A percentile compares a stretch with the other conserved stretches of the same genome.
Conservation (phyloP, 495 filamentous ascomycete genomes). For the Penicillium soppii region DNA sequence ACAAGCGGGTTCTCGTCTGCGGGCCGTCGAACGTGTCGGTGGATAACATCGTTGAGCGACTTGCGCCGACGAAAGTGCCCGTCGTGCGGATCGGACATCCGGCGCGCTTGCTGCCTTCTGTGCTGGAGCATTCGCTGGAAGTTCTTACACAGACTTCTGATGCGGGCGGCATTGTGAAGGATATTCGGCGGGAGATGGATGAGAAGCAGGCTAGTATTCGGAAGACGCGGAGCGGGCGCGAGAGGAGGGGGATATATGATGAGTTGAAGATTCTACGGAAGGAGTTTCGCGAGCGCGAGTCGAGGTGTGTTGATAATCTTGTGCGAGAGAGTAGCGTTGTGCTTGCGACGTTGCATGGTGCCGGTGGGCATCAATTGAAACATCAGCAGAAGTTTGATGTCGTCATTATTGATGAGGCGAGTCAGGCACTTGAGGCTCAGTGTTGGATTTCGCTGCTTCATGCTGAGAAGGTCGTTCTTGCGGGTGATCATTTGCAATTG, state of each 20-base stretch:
- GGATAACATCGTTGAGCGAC: conserved; percentile 97
- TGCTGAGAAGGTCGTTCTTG: conserved; percentile 83
- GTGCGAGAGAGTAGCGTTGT: conserved; percentile 80
- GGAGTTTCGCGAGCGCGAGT: conserved; percentile 85
- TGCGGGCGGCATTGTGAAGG: conserved; percentile 84
- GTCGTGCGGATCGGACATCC: conserved; percentile 92
- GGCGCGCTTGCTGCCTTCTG: conserved; percentile 83
- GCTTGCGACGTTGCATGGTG: conserved; percentile 88
- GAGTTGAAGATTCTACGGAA: conserved; percentile 83
- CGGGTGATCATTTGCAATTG: conserved; percentile 91
- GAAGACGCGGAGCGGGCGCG: conserved; percentile 79
- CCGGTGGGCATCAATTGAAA: conserved; percentile 80
- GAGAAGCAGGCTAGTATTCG: conserved; percentile 83
- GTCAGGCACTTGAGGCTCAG: conserved; percentile 93
- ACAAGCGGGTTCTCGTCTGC: conserved; percentile 81
- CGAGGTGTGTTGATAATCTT: conserved; percentile 72
- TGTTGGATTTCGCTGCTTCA: conserved; percentile 92
- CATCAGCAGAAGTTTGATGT: conserved; percentile 88
- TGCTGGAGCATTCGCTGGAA: conserved; percentile 86
- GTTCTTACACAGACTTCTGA: conserved; percentile 90
- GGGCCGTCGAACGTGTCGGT: conserved; percentile 95
- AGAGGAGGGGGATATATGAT: conserved; percentile 77
- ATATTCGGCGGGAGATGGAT: conserved; percentile 91
- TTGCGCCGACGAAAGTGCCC: conserved; percentile 77
- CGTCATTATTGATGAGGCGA: conserved; percentile 92